phyloP scores from a whole-genome alignment of 2,329 filamentous ascomycete genomes.

The Fusarium torreyae region DNA sequence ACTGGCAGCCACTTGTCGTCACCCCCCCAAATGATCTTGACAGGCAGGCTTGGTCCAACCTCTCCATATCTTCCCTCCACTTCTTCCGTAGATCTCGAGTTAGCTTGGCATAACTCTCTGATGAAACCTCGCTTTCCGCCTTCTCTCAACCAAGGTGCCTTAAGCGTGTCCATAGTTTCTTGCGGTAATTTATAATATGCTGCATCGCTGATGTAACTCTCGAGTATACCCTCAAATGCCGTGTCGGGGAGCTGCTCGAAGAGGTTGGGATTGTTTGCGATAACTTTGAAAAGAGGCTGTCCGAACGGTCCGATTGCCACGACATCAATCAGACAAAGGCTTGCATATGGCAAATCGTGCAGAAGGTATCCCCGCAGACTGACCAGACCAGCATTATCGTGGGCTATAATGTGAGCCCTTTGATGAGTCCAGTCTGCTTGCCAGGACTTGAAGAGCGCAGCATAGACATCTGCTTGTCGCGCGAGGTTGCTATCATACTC shows the following conservation, averaged over 20 bases:
- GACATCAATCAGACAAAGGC: constrained; percentile 60
- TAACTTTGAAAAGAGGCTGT: constrained; percentile 60
- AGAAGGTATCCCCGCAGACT: constrained; percentile 57
- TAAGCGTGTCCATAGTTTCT: constrained; percentile 56
- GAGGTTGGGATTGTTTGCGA: constrained; percentile 54
- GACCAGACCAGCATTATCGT: constrained; percentile 62
- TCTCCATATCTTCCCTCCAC: constrained; percentile 58
- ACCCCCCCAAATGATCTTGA: constrained; percentile 62
- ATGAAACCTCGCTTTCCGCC: constrained; percentile 57
- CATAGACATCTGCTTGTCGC: constrained; percentile 56
- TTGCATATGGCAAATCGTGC: constrained; percentile 55
- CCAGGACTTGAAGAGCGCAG: constrained; percentile 58
- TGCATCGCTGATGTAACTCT: constrained; percentile 59
- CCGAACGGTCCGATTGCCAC: constrained; percentile 61
- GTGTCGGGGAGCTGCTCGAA: constrained; percentile 54
- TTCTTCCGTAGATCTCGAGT: constrained; percentile 44
- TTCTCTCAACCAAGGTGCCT: constrained; percentile 54
- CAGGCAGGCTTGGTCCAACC: constrained; percentile 55
- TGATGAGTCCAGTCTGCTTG: constrained; percentile 41
- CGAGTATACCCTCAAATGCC: constrained; percentile 58
- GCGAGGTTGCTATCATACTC: constrained; percentile 55
- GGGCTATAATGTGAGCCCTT: constrained; percentile 59
- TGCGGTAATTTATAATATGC: constrained; percentile 49
- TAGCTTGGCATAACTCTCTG: constrained; percentile 55
- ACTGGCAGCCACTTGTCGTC: constrained; percentile 61